Evolutionary conservation across 164 flowering plant genomes (phyloP).

Genomic region (Sextonia rubra): DNA sequence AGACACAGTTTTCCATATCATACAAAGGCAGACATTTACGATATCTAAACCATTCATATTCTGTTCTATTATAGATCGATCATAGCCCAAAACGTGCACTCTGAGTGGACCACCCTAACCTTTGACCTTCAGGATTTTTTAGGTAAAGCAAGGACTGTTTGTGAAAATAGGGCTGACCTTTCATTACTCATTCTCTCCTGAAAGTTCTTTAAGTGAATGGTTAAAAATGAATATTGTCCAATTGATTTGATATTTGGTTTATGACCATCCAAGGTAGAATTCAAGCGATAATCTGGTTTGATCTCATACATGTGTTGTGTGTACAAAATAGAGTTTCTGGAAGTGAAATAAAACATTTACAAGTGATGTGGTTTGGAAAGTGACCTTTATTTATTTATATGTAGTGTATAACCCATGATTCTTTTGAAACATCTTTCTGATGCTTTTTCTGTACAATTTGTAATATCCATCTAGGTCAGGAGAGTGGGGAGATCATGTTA

Average conservation of each 20-base stretch:
- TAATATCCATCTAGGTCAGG: constrained; percentile 51
- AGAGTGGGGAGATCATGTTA: constrained; percentile 98
- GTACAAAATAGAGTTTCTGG: neutral
- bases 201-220: neutral
- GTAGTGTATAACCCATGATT: neutral
- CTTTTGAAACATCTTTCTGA: neutral
- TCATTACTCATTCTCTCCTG: no score
- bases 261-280: neutral
- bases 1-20: no score
- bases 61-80: neutral
- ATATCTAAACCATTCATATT: neutral
- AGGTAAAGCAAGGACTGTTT: neutral
- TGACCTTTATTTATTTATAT: neutral
- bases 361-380: neutral
- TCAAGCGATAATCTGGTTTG: no score
- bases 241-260: neutral
- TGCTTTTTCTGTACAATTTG: neutral
- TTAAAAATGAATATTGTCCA: neutral
- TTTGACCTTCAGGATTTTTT: neutral
- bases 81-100: neutral
- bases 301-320: neutral
- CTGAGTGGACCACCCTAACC: neutral
- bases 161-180: neutral
- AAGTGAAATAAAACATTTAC: no score
- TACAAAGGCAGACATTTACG: neutral